phyloP scores from a whole-genome alignment of 1,139 yeast genomes.

The Hansenula lynferdii region DNA sequence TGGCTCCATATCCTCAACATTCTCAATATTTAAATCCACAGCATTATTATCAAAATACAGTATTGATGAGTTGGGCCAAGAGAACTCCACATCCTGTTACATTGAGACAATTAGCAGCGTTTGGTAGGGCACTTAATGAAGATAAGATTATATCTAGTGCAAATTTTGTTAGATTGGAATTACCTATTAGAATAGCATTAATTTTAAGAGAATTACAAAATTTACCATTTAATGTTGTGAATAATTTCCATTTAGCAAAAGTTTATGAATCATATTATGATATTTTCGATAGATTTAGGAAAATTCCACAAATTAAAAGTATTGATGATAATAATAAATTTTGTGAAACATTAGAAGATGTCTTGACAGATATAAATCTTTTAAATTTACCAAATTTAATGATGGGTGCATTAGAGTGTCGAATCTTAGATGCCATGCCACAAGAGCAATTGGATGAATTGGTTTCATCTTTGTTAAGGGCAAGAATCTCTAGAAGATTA shows the following conservation, averaged over 20 bases:
- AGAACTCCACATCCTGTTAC: constrained; percentile 86
- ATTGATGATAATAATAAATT: constrained; percentile 72
- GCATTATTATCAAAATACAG: constrained; percentile 83
- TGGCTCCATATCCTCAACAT: constrained; percentile 24
- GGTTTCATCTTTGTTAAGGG: constrained; percentile 72
- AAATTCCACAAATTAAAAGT: constrained; percentile 58
- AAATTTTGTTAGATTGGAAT: constrained; percentile 79
- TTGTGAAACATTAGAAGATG: constrained; percentile 54
- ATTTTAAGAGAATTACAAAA: constrained; percentile 75
- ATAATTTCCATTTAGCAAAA: constrained; percentile 79
- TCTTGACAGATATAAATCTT: constrained; percentile 71
- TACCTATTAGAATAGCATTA: constrained; percentile 80
- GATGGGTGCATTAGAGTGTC: constrained; percentile 88
- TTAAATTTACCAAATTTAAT: constrained; percentile 80
- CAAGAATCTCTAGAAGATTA: constrained; percentile 84
- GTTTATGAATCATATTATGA: constrained; percentile 87
- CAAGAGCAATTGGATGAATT: constrained; percentile 62
- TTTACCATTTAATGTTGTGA: constrained; percentile 78
- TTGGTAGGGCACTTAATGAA: constrained; percentile 70
- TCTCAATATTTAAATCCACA: constrained; percentile 35
- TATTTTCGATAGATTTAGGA: constrained; percentile 81
- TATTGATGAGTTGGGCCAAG: constrained; percentile 60
- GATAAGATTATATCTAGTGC: constrained; percentile 80
- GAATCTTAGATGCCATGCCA: constrained; percentile 58
- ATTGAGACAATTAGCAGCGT: constrained; percentile 80